Evolutionary conservation across 2,329 filamentous ascomycete species (phyloP).

Genomic region (Claviceps capensis): DNA sequence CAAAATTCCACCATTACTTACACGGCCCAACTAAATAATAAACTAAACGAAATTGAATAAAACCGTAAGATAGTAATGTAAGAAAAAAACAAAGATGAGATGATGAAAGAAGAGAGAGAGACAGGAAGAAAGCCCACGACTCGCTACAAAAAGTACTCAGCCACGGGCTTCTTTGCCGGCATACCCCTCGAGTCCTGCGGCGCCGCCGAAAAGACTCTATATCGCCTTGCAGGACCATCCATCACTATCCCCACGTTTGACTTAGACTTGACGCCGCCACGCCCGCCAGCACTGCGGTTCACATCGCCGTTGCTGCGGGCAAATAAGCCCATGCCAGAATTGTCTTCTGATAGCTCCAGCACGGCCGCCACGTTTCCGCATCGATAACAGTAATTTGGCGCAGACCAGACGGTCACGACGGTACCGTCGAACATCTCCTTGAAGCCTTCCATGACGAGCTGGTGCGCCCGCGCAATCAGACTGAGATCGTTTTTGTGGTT

Average conservation of each 20-base stretch:
- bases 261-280: constrained; percentile 36
- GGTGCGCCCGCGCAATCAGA: constrained; percentile 85
- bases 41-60: too few relatives aligned
- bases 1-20: too few relatives aligned
- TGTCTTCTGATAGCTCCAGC: constrained; percentile 80
- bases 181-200: constrained; percentile 93
- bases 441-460: constrained; percentile 98
- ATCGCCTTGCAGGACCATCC: constrained; percentile 71
- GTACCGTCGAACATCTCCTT: constrained; percentile 97
- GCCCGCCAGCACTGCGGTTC: constrained; percentile 38
- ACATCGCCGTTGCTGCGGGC: constrained; percentile 59
- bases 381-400: constrained; percentile 92
- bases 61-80: too few relatives aligned
- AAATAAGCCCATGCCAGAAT: constrained; percentile 58
- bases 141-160: constrained; percentile 76
- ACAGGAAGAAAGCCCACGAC: background rate
- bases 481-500: constrained; percentile 89
- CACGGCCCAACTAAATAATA: too few relatives aligned
- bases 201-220: constrained; percentile 91
- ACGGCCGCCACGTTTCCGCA: constrained; percentile 95
- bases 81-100: background rate
- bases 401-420: constrained; percentile 98
- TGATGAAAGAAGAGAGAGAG: background rate
- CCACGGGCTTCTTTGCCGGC: constrained; percentile 97
- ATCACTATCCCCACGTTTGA: constrained; percentile 25